Evolutionary conservation across 1,284 basidiomycete species (phyloP).

Genomic region (Lignosus rhinocerotis): DNA sequence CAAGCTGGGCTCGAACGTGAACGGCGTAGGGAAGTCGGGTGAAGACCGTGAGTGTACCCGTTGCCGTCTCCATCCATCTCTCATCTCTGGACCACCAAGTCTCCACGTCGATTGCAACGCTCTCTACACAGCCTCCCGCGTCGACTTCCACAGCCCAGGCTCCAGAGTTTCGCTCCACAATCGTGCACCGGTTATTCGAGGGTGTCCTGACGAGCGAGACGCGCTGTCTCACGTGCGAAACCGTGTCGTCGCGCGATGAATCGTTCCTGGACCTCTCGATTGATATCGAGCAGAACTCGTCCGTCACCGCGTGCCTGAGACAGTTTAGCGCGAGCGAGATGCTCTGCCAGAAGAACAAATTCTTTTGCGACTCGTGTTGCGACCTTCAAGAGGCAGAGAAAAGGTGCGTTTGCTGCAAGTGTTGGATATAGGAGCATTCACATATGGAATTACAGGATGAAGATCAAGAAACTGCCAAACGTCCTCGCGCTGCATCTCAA

Average conservation of each 20-base stretch:
- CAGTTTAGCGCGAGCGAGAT: constrained; percentile 98
- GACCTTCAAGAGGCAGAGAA: constrained; percentile 98
- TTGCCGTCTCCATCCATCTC: background rate
- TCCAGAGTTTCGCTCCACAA: constrained; percentile 54
- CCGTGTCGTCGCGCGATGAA: constrained; percentile 94
- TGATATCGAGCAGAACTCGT: constrained; percentile 97
- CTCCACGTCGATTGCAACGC: constrained; percentile 55
- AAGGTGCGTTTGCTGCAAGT: constrained; percentile 54
- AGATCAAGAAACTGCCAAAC: constrained; percentile 67
- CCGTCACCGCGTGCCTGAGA: constrained; percentile 91
- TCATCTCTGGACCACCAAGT: constrained; percentile 37
- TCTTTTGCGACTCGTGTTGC: constrained; percentile 97
- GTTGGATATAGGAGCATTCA: background rate
- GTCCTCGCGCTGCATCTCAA: constrained; percentile 85
- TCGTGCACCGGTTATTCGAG: constrained; percentile 92
- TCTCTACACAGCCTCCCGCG: constrained; percentile 35
- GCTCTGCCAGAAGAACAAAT: constrained; percentile 97
- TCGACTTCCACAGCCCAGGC: constrained; percentile 30
- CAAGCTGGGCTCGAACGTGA: constrained; percentile 27
- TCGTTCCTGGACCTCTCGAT: constrained; percentile 96
- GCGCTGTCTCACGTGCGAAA: constrained; percentile 95
- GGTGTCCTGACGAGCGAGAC: constrained; percentile 96
- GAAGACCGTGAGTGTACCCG: constrained; percentile 53
- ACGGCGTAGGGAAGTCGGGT: constrained; percentile 35
- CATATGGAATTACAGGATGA: constrained; percentile 40